Percentiles rank a stretch among this genome's conserved stretches.
Conservation (phyloP, 2,329 filamentous ascomycete genomes). For the Graphium sp. region DNA sequence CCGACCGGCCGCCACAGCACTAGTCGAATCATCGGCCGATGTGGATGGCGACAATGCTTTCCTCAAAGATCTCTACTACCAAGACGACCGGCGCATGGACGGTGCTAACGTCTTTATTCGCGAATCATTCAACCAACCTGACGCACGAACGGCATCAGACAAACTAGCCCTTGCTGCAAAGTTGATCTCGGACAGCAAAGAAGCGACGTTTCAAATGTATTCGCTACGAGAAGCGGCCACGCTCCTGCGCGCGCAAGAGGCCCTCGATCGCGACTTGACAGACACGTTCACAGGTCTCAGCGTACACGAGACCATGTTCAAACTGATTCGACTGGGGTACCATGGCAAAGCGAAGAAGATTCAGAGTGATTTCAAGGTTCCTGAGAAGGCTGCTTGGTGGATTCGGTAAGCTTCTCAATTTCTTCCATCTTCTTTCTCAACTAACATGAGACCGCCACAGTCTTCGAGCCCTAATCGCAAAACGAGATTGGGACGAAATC, state of each 20-base stretch:
- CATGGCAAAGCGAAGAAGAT: constrained; percentile 74
- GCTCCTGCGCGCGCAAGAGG: constrained; percentile 72
- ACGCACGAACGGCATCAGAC: constrained; percentile 54
- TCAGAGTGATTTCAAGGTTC: constrained; percentile 81
- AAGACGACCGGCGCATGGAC: constrained; percentile 81
- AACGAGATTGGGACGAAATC: constrained; percentile 81
- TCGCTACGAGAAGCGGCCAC: constrained; percentile 65
- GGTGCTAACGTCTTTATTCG: constrained; percentile 75
- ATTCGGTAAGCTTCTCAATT: constrained; percentile 28
- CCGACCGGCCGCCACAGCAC: constrained; percentile 68
- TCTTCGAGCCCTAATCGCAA: constrained; percentile 73
- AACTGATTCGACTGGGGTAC: constrained; percentile 68
- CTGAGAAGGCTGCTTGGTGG: constrained; percentile 86
- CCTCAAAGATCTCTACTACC: constrained; percentile 92
- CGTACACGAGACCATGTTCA: constrained; percentile 84
- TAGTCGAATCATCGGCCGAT: constrained; percentile 69
- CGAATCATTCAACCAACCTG: constrained; percentile 62
- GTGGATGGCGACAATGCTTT: constrained; percentile 58
- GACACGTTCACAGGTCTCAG: constrained; percentile 66
- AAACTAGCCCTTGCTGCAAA: constrained; percentile 80
- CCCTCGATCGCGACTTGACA: constrained; percentile 68
- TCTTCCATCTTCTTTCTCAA: constrained; percentile 1
- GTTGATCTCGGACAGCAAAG: constrained; percentile 68
- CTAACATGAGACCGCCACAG: constrained; percentile 22
- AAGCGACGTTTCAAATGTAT: constrained; percentile 56